Evolutionary conservation across 1,139 yeast genomes (phyloP), one percentile per base, ranked within the genome.

Genomic region (Hansenula anomala): DNA sequence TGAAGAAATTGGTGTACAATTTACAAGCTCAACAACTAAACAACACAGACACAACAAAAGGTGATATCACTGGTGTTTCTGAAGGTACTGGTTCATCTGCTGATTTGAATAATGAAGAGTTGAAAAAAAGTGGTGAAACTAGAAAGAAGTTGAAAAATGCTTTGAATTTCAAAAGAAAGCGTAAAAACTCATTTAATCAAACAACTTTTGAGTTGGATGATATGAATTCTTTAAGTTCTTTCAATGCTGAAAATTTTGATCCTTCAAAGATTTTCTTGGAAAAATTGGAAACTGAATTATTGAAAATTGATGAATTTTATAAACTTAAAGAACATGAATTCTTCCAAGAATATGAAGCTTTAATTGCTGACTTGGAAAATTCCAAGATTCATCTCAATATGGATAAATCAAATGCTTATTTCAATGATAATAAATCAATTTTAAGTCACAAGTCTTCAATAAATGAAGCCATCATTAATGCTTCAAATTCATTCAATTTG

Each of bases 1-100:
- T 81, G 46, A 81, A 81, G 56, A 78, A 80, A 56, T 62, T 76
- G 36, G 76, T 80, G 26, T 81, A 80, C 53, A 69, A 80, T n/a
- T 63, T 81, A 25, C 87, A 80, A 55, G 67, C 84, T 37, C 78
- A 76, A 42, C 67, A 70, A 28, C 56, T 79, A 11, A 45, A 38
- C 17, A 34, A 37, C 3, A 37, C 28, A 11, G 41, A 25, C 19
- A 17, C 16, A 16, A 28, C 22, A 18, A 34, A 38, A 25, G 29
- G 30, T 15, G 33, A 35, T 8, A 31, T 36, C 17, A 35, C 6
- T 13, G 27, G 20, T 12, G 12, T 16, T 10, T 6, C n/a, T 19
- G 15, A 25, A 15, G 25, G 13, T 19, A 14, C 3, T 28, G 14
- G 26, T 19, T 26, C 36, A 10, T 12, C 6, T 27, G 17, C 22